Percentiles rank a stretch among this genome's conserved stretches.
Evolutionary conservation across 2,329 filamentous ascomycete species (phyloP).

Genomic region (Acrocalymma vagum): DNA sequence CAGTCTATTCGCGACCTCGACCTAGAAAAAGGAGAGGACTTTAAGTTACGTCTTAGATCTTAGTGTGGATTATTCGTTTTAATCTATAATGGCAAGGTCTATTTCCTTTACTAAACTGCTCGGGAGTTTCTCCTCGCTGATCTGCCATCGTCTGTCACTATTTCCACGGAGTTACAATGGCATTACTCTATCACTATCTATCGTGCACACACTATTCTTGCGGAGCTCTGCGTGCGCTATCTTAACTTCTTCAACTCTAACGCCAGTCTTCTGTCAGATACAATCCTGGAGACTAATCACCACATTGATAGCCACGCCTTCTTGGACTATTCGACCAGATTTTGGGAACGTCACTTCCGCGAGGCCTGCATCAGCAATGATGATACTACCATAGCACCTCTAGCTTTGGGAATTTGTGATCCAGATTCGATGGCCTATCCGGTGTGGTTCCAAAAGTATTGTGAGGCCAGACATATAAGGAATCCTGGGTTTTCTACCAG

Average conservation of each 20-base stretch:
- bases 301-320: conserved; percentile 10
- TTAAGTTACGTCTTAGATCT: conserved; percentile 12
- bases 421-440: conserved; percentile 13
- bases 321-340: conserved; percentile 15
- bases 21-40: conserved; percentile 11
- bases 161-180: conserved; percentile 8
- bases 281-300: conserved; percentile 4
- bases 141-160: conserved; percentile 8
- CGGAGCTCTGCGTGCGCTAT: conserved; percentile 15
- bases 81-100: conserved; percentile 13
- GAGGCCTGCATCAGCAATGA: conserved; percentile 12
- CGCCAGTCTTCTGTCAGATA: conserved; percentile 6
- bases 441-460: conserved; percentile 11
- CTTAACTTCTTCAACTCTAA: conserved; percentile 14
- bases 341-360: conserved; percentile 17
- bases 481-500: conserved; percentile 1
- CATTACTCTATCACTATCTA: conserved; percentile 14
- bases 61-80: conserved; percentile 16
- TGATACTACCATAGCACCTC: conserved; percentile 13
- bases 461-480: not conserved
- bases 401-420: conserved; percentile 15
- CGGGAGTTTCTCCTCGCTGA: conserved; percentile 12
- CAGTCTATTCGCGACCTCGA: conserved; percentile 12
- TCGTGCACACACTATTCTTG: conserved; percentile 16
- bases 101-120: conserved; percentile 17